phyloP scores from a whole-genome alignment of 345 rosid genomes.

The Zanthoxylum bungeanum region DNA sequence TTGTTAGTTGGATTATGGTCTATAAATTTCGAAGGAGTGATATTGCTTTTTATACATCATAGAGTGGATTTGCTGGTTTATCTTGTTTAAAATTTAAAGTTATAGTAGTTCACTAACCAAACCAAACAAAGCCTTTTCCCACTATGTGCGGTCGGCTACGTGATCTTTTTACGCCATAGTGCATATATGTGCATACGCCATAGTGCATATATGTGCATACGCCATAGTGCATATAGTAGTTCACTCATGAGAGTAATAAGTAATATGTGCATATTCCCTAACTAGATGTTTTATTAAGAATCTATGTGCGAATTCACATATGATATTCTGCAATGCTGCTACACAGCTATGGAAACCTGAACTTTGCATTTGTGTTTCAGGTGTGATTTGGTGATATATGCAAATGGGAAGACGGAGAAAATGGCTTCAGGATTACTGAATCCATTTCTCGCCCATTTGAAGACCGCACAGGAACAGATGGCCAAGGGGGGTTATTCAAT shows the following conservation, averaged over 20 bases:
- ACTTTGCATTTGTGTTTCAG: slow-evolving; percentile 31
- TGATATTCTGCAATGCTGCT: neutral
- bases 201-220: too few species aligned
- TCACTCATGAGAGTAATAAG: neutral
- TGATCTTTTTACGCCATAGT: too few species aligned
- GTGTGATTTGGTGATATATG: slow-evolving; percentile 85
- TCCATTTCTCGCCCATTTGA: slow-evolving; percentile 90
- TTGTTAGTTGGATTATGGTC: neutral
- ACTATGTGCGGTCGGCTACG: too few species aligned
- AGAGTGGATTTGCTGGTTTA: neutral
- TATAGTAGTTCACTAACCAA: neutral
- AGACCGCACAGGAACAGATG: slow-evolving; percentile 76
- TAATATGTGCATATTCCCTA: too few species aligned
- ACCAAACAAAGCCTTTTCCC: too few species aligned
- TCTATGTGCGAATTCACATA: neutral
- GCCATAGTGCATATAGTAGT: too few species aligned
- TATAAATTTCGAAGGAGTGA: neutral
- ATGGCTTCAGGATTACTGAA: slow-evolving; percentile 84
- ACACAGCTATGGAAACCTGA: neutral
- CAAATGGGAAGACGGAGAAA: slow-evolving; percentile 78
- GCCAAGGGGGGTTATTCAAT: slow-evolving; percentile 92
- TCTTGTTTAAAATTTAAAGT: neutral
- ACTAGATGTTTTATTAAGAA: neutral
- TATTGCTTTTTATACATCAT: neutral
- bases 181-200: too few species aligned